Evolutionary conservation across 495 filamentous ascomycete genomes (phyloP), one percentile per base, ranked within the genome.

Genomic region (Beverwykella pulmonaria): DNA sequence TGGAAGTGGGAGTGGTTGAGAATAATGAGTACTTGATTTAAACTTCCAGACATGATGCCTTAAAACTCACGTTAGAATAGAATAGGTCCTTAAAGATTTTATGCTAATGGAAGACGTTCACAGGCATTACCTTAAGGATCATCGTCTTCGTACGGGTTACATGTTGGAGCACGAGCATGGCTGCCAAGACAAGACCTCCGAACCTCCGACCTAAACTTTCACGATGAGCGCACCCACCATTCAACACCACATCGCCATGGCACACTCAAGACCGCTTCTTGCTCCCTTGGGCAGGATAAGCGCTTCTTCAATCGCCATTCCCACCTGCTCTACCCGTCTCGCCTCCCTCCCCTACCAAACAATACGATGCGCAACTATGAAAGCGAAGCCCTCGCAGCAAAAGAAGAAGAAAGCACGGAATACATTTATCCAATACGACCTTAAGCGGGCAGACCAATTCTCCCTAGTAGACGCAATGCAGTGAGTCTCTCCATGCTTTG

Each of bases 401-500:
- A 86, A 88, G 76, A 84, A 84, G 72, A 88, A 86, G 77, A 91
- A 90, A 76, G 78, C 79, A 59, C 82, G 82, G 58, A 83, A 76
- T 64, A 84, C 81, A 64, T 97, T 84, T 75, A 81, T 75, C 25
- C 80, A 88, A 59, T 81, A 82, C 71, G 80, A 88, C 75, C 34
- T 92, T 71, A 79, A 82, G 73, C 69, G 83, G 67, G 79, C 86
- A 68, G 79, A 91, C 36, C 86, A 90, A 67, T 94, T 86, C 74
- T 82, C 90, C 5, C 83, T 98, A 12, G 90, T 90, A 69, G 94
- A 98, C 81, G 94, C 94, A 7, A 95, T 98, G 87, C 85, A 93
- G 90, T 93, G 84, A 50, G 84, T 69, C n/a, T 58, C 14, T n/a
- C n/a, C n/a, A n/a, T n/a, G n/a, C n/a, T 10, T 53, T 5, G 26